A percentile compares a stretch with the other conserved stretches of the same genome.
These are phyloP conservation scores for Umbelopsis sp. DNA, from an alignment of 192 early-diverging fungal species.

Conservation along the genomic window DNA sequence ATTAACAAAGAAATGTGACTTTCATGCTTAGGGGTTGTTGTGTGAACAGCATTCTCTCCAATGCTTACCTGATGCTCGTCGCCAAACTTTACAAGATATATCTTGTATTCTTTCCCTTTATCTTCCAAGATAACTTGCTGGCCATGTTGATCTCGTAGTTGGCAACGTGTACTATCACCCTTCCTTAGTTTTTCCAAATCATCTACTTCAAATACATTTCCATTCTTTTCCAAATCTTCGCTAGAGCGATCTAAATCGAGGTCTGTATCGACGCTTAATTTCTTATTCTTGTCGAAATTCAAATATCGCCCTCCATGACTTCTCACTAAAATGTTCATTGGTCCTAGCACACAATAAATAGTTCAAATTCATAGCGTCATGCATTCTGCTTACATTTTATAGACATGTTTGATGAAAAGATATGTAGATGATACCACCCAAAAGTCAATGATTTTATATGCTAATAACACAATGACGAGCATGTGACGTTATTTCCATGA, in stretches of 20 bases:
- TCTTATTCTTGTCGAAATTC: background rate
- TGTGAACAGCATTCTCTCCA: background rate
- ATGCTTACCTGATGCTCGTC: conserved; percentile 5
- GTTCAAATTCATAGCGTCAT: background rate
- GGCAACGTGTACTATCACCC: background rate
- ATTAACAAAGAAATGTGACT: background rate
- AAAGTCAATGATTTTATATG: background rate
- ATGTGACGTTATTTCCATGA: background rate
- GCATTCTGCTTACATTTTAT: conserved; percentile 15
- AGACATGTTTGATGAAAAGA: background rate
- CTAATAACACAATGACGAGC: background rate
- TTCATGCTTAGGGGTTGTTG: background rate
- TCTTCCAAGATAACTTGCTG: background rate
- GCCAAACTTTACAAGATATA: background rate
- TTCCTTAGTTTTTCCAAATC: background rate
- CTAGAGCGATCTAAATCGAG: background rate
- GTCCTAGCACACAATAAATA: background rate
- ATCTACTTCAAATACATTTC: background rate
- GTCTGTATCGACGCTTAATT: background rate
- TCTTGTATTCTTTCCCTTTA: background rate
- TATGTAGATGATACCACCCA: background rate
- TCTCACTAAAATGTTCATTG: background rate
- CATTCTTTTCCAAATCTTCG: background rate
- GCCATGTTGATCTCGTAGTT: background rate
- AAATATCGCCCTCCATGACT: conserved; percentile 17